Evolutionary conservation across 2,329 filamentous ascomycete species (phyloP).

Genomic region (Fonsecaea nubica): DNA sequence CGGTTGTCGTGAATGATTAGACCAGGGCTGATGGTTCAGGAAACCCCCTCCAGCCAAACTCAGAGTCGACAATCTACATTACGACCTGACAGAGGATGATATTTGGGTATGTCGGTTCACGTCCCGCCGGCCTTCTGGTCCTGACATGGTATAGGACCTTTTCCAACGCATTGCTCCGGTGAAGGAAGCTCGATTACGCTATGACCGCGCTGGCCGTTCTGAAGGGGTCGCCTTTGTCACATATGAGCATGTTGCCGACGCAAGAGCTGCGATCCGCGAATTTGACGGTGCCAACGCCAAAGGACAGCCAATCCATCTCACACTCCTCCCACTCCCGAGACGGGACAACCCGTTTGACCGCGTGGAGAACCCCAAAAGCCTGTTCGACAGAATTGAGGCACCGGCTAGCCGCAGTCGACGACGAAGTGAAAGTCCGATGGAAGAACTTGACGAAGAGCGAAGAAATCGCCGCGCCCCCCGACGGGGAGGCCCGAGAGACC

Average conservation of each 20-base stretch:
- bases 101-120: constrained; percentile 65
- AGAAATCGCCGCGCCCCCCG: constrained; percentile 50
- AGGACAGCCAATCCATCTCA: constrained; percentile 80
- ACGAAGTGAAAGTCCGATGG: constrained; percentile 53
- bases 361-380: constrained; percentile 62
- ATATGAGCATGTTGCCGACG: constrained; percentile 74
- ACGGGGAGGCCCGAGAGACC: constrained; percentile 48
- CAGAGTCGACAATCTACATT: constrained; percentile 88
- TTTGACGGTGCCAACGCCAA: constrained; percentile 92
- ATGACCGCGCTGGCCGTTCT: constrained; percentile 87
- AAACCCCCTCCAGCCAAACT: constrained; percentile 70
- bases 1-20: background rate
- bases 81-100: constrained; percentile 85
- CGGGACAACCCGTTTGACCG: constrained; percentile 56
- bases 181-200: constrained; percentile 71
- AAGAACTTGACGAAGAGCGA: constrained; percentile 46
- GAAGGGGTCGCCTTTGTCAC: constrained; percentile 84
- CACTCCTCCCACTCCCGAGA: constrained; percentile 65
- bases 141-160: constrained; percentile 66
- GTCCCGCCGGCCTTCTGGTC: background rate
- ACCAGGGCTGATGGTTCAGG: constrained; percentile 48
- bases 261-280: constrained; percentile 74
- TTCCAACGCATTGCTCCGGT: constrained; percentile 80
- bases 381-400: constrained; percentile 69
- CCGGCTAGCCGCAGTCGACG: constrained; percentile 48